Evolutionary conservation across 805 yeast species (phyloP), one percentile per base, ranked within the genome.

Genomic region (Kurtzmaniella cleridarum): DNA sequence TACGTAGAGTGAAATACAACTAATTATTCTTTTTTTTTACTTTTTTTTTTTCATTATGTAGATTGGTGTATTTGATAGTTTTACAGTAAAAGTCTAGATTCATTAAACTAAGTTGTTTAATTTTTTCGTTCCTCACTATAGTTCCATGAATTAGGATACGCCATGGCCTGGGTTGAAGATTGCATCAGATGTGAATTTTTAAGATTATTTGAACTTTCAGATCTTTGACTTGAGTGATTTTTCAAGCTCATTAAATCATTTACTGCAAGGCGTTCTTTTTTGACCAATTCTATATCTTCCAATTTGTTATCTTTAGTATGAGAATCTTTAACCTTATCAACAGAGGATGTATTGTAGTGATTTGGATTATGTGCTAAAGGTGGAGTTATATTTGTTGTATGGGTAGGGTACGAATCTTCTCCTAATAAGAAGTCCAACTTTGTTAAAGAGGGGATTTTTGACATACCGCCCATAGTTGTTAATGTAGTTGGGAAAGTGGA

Each of bases 211-310:
- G 24, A 20, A 20, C 8, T 20, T 20, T 8, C 24, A 20, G 24
- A 20, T 20, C 8, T 20, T 8, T 20, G 24, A 20, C 24, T 8
- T 20, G 24, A 20, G 8, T 34, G 36, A n/a, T 36, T 36, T 29
- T 52, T 51, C 36, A 57, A 34, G 34, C 49, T 52, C 48, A 57
- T 47, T 28, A 59, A 48, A 45, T 59, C 64, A 42, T 55, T 54
- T 10, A 57, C 53, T 1, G 55, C 66, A 37, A 55, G 41, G 36
- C 55, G 57, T 40, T 62, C 68, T 36, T 61, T 55, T 29, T 54
- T 57, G 3, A 53, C 34, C 33, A 59, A 35, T 13, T 60, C 62
- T 5, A 53, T 52, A 23, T 49, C 44, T 23, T 16, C 32, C 11
- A 10, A 9, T 9, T 24, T 30, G 23, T 14, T 10, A 3, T 18